phyloP scores from a whole-genome alignment of 495 filamentous ascomycete species.

The Penicillium silybi region DNA sequence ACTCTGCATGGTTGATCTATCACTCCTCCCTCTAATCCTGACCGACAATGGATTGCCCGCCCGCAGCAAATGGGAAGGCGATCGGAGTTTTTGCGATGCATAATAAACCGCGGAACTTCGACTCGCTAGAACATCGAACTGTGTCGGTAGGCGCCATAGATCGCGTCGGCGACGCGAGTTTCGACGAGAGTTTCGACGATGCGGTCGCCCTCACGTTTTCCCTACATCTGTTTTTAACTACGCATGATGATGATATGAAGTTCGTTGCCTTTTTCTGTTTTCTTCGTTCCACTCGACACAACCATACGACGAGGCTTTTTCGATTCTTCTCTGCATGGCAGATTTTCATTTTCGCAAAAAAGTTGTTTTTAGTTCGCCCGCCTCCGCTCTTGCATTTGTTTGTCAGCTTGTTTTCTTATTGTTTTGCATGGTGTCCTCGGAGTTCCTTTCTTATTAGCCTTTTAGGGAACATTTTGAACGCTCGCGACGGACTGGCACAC shows the following conservation, averaged over 20 bases:
- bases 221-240: conserved; percentile 9
- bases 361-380: conserved; percentile 22
- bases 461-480: conserved; percentile 2
- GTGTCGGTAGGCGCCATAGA: not conserved
- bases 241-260: conserved; percentile 26
- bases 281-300: not conserved
- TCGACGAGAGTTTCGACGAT: conserved; percentile 10
- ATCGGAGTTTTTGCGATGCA: conserved; percentile 34
- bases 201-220: conserved; percentile 10
- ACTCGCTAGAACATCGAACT: conserved; percentile 5
- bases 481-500: conserved; percentile 5
- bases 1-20: conserved; percentile 3
- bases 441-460: conserved; percentile 7
- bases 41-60: conserved; percentile 1
- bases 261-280: not conserved
- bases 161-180: conserved; percentile 11
- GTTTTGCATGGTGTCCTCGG: conserved; percentile 27
- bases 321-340: conserved; percentile 24
- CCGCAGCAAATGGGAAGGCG: not conserved
- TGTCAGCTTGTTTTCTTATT: conserved; percentile 13
- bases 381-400: conserved; percentile 25
- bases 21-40: not conserved
- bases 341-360: conserved; percentile 18
- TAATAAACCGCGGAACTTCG: conserved; percentile 40
- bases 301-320: conserved; percentile 21